These are phyloP conservation scores for Emmonsiellopsis sp. DNA, from an alignment of 2,329 filamentous ascomycete genomes.

Conservation along the genomic window DNA sequence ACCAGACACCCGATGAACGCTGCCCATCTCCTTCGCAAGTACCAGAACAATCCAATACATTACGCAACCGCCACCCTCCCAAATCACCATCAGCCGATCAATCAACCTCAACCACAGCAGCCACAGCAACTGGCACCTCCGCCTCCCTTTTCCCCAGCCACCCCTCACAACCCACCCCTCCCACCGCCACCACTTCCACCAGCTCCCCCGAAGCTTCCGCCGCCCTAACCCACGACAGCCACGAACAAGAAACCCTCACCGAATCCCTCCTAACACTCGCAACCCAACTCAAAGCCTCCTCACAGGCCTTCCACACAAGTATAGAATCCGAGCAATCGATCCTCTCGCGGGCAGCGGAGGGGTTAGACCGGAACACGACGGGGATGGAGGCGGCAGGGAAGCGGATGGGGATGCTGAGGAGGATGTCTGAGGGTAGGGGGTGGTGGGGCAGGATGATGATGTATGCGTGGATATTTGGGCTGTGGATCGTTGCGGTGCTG, in stretches of 20 bases:
- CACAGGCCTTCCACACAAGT: slow-evolving; percentile 59
- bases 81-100: slow-evolving; percentile 9
- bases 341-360: slow-evolving; percentile 59
- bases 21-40: not conserved
- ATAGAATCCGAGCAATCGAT: slow-evolving; percentile 68
- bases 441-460: slow-evolving; percentile 79
- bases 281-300: slow-evolving; percentile 63
- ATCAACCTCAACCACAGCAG: slow-evolving; percentile 7
- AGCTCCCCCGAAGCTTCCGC: slow-evolving; percentile 48
- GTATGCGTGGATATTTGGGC: slow-evolving; percentile 71
- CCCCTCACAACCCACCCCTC: slow-evolving; percentile 29
- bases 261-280: slow-evolving; percentile 75
- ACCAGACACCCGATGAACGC: not conserved
- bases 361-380: slow-evolving; percentile 65
- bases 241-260: slow-evolving; percentile 75
- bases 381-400: slow-evolving; percentile 68
- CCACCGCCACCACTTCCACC: slow-evolving; percentile 12
- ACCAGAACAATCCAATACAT: slow-evolving; percentile 10
- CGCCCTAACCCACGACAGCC: slow-evolving; percentile 64
- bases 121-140: slow-evolving; percentile 14
- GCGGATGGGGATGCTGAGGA: slow-evolving; percentile 65
- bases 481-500: slow-evolving; percentile 69
- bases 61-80: slow-evolving; percentile 22
- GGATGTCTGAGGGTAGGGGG: slow-evolving; percentile 79
- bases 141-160: slow-evolving; percentile 38